Evolutionary conservation across 1,139 yeast species (phyloP), one percentile per base, ranked within the genome.

Genomic region (Lodderomyces metapsilosis): DNA sequence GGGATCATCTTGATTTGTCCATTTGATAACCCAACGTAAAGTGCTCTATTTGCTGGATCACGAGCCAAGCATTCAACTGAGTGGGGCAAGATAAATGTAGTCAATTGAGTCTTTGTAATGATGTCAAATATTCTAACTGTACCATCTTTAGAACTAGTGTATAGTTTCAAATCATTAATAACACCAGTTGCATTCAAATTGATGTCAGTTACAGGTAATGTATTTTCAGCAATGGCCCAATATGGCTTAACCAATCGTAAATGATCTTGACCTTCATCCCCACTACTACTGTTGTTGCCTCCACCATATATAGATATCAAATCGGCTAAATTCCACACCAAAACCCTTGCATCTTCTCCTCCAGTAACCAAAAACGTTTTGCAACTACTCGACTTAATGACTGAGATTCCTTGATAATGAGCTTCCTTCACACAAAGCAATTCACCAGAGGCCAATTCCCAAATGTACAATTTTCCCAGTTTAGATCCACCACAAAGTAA

Each of bases 371-470:
- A 57, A 47, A 77, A 83, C 7, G 80, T 76, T 5, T 92, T 92
- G 55, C 89, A 85, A n/a, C 31, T 15, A 2, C 87, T 69, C 51
- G 86, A 79, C 46, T 69, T 71, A 21, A 91, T 59, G 25, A 71
- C 71, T 0, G 84, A 75, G 11, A 89, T 74, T 5, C 76, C 73
- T 61, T 91, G 97, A 61, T 88, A 92, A 64, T 92, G 98, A 1
- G 88, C 84, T 40, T 88, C 92, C 53, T 80, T 80, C 8, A 82
- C 92, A 47, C 79, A 73, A 28, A 91, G 54, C 44, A 92, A 68
- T 37, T 80, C 67, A 1, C 98, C 97, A 3, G 94, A 83, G n/a
- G 74, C 61, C 41, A 88, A 56, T 52, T 88, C 96, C 98, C 98
- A 92, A 3, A 91, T 61, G 56, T 85, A 86, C 17, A 92, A 52